Conservation (phyloP, 495 filamentous ascomycete genomes). For the Mycothermus thermophilus region DNA sequence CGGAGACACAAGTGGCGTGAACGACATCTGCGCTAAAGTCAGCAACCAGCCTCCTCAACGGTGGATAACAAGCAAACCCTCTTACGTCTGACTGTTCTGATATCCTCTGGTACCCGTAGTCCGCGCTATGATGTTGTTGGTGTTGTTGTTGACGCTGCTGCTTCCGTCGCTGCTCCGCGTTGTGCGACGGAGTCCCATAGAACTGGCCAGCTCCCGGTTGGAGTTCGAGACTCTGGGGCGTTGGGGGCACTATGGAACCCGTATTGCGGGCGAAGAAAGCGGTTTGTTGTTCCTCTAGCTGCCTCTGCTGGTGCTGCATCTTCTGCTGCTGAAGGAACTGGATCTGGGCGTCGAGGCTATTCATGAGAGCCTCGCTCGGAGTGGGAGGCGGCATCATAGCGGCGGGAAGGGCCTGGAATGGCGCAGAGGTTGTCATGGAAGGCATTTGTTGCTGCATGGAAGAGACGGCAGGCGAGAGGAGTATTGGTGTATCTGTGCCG, state of each 20-base stretch:
- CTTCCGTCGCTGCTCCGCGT: constrained; percentile 42
- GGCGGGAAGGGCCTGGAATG: constrained; percentile 27
- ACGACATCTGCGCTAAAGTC: constrained; percentile 51
- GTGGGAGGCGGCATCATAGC: constrained; percentile 30
- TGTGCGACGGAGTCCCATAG: constrained; percentile 25
- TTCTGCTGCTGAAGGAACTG: constrained; percentile 50
- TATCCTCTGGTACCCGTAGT: constrained; percentile 54
- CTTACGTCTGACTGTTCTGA: constrained; percentile 77
- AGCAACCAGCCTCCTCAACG: constrained; percentile 7
- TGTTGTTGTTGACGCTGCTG: constrained; percentile 37
- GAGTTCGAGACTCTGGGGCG: constrained; percentile 84
- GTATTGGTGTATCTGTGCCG: constrained; percentile 27
- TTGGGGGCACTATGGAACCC: constrained; percentile 66
- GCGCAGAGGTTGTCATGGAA: constrained; percentile 29
- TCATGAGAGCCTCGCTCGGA: constrained; percentile 31
- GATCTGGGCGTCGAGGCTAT: constrained; percentile 45
- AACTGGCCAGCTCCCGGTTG: constrained; percentile 52
- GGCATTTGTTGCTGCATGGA: constrained; percentile 33
- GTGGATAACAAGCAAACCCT: too few relatives aligned
- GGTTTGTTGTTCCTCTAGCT: constrained; percentile 42
- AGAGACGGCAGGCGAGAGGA: constrained; percentile 25
- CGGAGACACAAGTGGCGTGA: constrained; percentile 88
- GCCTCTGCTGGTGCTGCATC: constrained; percentile 37
- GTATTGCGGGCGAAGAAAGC: constrained; percentile 41
- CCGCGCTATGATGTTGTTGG: constrained; percentile 46